phyloP scores from a whole-genome alignment of 208 protist species.

The Trypanosomatidae sp. region DNA sequence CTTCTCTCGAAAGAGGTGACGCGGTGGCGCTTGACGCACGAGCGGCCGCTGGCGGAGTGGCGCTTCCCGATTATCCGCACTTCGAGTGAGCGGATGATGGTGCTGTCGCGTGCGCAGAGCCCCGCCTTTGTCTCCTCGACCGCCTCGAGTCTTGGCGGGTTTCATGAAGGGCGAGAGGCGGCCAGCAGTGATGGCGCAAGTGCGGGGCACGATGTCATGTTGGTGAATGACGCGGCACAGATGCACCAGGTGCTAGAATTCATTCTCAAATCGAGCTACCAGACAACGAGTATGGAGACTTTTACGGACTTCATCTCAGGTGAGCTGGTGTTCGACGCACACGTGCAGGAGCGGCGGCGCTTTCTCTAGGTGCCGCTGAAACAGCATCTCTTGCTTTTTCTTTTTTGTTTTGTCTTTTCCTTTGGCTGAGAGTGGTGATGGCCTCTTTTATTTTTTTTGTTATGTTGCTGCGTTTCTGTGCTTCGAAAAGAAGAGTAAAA shows the following conservation, averaged over 20 bases:
- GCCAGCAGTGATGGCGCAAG: no score
- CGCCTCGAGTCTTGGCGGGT: no score
- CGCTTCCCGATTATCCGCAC: conserved; percentile 40
- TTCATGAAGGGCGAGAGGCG: no score
- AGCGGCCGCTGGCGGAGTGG: conserved; percentile 38
- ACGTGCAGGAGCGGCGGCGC: conserved; percentile 33
- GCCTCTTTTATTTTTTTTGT: no score
- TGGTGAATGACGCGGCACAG: conserved; percentile 58
- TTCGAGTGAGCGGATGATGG: conserved; percentile 24
- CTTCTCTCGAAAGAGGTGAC: conserved; percentile 23
- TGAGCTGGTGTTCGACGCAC: conserved; percentile 66
- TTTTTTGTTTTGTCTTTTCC: not conserved
- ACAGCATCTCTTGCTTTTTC: not conserved
- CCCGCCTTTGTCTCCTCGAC: not conserved
- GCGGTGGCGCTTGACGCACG: conserved; percentile 30
- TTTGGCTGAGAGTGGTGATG: not conserved
- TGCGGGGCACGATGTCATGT: conserved; percentile 17
- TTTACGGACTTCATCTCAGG: conserved; percentile 63
- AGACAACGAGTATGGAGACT: conserved; percentile 63
- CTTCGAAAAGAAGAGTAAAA: no score
- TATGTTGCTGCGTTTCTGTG: no score
- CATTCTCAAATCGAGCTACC: conserved; percentile 59
- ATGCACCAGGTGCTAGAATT: conserved; percentile 70
- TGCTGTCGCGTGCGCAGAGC: conserved; percentile 4
- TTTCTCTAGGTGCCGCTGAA: not conserved